Evolutionary conservation across 2,329 filamentous ascomycete species (phyloP).

Genomic region (Botryotinia narcissicola): DNA sequence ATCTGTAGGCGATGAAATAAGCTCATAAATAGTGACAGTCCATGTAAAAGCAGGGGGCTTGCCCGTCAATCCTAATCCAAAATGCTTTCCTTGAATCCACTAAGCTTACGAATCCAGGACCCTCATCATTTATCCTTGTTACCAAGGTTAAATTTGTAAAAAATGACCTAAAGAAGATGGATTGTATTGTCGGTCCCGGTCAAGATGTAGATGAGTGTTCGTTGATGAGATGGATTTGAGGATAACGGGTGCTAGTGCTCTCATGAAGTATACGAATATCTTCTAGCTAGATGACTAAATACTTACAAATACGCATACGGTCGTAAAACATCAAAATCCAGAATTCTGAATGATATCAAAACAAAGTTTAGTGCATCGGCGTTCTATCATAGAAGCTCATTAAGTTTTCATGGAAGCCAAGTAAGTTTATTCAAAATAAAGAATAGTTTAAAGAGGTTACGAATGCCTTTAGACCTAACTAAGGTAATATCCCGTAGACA

Average conservation of each 20-base stretch:
- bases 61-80: neutral
- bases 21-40: neutral
- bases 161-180: neutral
- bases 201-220: neutral
- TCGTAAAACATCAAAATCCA: neutral
- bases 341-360: slow-evolving; percentile 2
- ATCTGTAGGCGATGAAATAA: slow-evolving; percentile 14
- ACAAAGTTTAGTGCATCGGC: slow-evolving; percentile 9
- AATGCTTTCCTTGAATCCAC: slow-evolving; percentile 3
- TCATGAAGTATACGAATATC: no score
- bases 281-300: neutral
- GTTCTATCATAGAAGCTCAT: neutral
- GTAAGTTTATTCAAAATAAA: neutral
- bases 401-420: neutral
- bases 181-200: neutral
- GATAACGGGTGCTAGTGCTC: neutral
- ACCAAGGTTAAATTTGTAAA: neutral
- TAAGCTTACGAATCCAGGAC: slow-evolving; percentile 19
- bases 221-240: neutral
- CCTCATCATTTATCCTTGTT: slow-evolving; percentile 1
- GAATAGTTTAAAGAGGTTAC: neutral
- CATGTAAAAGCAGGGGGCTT: slow-evolving; percentile 3
- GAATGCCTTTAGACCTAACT: neutral
- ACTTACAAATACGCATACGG: neutral
- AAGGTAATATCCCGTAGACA: neutral